Conservation (phyloP, 106 monocot genomes). For the Dendrobium catenatum region DNA sequence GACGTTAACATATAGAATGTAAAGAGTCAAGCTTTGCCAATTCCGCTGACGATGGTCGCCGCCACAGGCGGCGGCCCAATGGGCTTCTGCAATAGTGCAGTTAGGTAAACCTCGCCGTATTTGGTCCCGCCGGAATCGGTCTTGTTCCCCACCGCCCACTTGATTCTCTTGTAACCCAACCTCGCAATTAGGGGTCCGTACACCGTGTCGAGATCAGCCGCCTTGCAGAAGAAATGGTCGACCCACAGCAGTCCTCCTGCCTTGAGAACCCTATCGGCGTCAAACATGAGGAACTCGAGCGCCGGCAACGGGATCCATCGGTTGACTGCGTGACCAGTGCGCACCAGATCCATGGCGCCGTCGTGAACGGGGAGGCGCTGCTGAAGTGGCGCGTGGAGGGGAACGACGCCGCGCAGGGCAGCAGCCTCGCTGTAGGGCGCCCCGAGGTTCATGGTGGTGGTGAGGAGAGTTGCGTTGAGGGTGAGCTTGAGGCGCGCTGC, state of each 20-base stretch:
- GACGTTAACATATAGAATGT: too few species aligned
- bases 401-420: conserved; percentile 60
- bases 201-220: conserved; percentile 30
- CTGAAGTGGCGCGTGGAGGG: conserved; percentile 87
- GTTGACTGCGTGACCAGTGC: conserved; percentile 90
- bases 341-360: conserved; percentile 59
- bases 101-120: conserved; percentile 74
- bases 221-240: conserved; percentile 82
- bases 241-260: conserved; percentile 73
- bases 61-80: neutral
- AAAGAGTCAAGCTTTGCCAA: conserved; percentile 2
- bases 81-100: conserved; percentile 87
- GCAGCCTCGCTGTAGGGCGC: conserved; percentile 60
- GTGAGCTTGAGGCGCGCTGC: conserved; percentile 27
- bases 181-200: conserved; percentile 47
- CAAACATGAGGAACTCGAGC: conserved; percentile 79
- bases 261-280: conserved; percentile 72
- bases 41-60: neutral
- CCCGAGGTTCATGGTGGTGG: conserved; percentile 62
- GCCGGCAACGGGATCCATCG: conserved; percentile 73
- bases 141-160: conserved; percentile 85
- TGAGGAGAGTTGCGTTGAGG: conserved; percentile 35
- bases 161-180: conserved; percentile 64
- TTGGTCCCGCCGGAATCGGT: conserved; percentile 39
- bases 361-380: conserved; percentile 78